Base-by-base conservation (phyloP, 805 yeast species). In the Nadsonia fulvescens region DNA sequence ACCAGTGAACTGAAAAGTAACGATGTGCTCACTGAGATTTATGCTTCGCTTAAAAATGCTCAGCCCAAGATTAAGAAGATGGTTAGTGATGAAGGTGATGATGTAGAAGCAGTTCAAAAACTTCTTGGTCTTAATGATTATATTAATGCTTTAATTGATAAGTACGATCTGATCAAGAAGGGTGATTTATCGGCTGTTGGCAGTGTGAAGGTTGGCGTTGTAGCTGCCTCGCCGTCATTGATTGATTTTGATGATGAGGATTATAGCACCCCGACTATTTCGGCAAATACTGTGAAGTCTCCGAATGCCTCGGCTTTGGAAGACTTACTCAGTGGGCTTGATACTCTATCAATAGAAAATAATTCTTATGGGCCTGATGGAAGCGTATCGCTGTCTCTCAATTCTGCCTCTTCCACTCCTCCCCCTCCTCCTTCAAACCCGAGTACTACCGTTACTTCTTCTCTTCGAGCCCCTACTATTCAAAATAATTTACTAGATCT, bases 11-110 rank as follows among this genome's bases (percentile, higher is more conserved):
- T 27, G 22, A 22, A 27, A 21, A 12, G 21, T 9, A 70, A 63
- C 45, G 96, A 86, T 38, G 83, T 93, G 3, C 48, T 78, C 11
- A 57, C 61, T 24, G 96, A 89, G 40, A 59, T 89, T 30, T 77
- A 70, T 40, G 61, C 70, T 23, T 61, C 93, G 2, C 58, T 89
- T 38, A 83, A 77, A 47, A 70, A 70, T 24, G 70, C 94, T 15
- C 82, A 73, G 43, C 93, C 95, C 20, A 81, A 76, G 40, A 66
- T 89, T 37, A 76, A 76, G 46, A 74, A 72, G 39, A 75, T 89
- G 39, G 68, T 79, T 33, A 74, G 68, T 40, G 63, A 66, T 18
- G 71, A 69, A 13, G 61, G 64, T 22, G 72, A 67, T 16, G 77
- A 71, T 42, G 69, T 56, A 22, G 63, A 56, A 16, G 63, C 75